Evolutionary conservation across 2,329 filamentous ascomycete species (phyloP).

Genomic region (Fusarium xyrophilum): DNA sequence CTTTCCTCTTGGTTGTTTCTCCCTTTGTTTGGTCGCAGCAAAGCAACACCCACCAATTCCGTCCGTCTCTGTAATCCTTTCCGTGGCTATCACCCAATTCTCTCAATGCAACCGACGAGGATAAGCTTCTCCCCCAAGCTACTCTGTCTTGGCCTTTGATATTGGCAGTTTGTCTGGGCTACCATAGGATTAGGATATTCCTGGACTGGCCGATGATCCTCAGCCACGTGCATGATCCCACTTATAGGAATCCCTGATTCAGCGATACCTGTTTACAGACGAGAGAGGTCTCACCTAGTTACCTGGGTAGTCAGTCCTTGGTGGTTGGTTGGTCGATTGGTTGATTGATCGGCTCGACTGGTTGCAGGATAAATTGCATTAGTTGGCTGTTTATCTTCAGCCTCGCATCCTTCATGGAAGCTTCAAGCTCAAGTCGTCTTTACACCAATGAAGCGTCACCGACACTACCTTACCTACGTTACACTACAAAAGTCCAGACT

Average conservation of each 20-base stretch:
- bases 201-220: slow-evolving; percentile 18
- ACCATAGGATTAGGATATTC: not conserved
- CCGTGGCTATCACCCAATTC: slow-evolving; percentile 11
- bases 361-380: slow-evolving; percentile 1
- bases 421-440: slow-evolving; percentile 7
- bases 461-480: not conserved
- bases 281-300: slow-evolving; percentile 29
- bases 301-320: slow-evolving; percentile 5
- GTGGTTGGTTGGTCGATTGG: not conserved
- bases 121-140: not conserved
- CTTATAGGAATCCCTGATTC: slow-evolving; percentile 32
- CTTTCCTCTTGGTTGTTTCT: slow-evolving; percentile 15
- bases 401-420: slow-evolving; percentile 24
- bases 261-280: slow-evolving; percentile 8
- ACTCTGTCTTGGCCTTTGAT: not conserved
- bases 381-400: slow-evolving; percentile 23
- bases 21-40: slow-evolving; percentile 15
- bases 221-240: slow-evolving; percentile 31
- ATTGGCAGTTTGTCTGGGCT: not conserved
- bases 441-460: slow-evolving; percentile 26
- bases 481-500: not conserved
- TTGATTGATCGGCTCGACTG: slow-evolving; percentile 11
- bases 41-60: slow-evolving; percentile 13
- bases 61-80: not conserved
- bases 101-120: not conserved